These are phyloP conservation scores for Pelargonium fulgidum DNA, from an alignment of 441 rosid species.

Conservation along the genomic window DNA sequence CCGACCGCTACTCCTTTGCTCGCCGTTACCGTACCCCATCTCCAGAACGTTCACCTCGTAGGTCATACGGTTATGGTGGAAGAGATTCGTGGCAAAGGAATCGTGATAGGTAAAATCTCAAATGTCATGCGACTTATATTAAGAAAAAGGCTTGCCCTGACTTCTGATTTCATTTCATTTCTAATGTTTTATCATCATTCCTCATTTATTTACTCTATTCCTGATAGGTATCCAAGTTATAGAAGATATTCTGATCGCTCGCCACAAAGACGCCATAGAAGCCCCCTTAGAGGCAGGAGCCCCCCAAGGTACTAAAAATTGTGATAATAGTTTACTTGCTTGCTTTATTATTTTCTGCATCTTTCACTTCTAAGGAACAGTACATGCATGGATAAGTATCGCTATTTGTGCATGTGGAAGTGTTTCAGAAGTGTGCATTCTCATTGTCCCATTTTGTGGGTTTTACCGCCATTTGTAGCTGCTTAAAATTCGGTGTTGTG, in stretches of 20 bases:
- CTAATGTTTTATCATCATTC: not conserved
- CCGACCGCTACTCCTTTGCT: conserved; percentile 80
- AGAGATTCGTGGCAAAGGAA: conserved; percentile 61
- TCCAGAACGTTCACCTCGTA: conserved; percentile 63
- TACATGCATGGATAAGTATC: not conserved
- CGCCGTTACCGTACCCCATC: conserved; percentile 94
- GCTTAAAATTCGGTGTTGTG: not conserved
- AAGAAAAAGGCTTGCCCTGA: not conserved
- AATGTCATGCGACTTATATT: conserved; percentile 12
- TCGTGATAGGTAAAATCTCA: conserved; percentile 53
- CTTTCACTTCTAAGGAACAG: not conserved
- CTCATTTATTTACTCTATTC: conserved; percentile 9
- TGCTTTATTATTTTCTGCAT: not conserved
- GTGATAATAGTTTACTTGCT: not conserved
- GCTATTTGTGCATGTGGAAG: not conserved
- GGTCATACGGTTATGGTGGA: conserved; percentile 48
- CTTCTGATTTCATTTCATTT: not conserved
- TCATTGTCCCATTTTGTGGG: no score
- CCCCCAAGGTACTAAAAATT: conserved; percentile 54
- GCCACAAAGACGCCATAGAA: conserved; percentile 48
- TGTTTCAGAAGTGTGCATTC: no score
- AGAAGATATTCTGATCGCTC: conserved; percentile 50
- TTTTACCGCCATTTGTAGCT: no score
- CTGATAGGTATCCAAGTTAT: conserved; percentile 50
- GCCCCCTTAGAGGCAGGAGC: conserved; percentile 64